Evolutionary conservation across 352 stramenopile species (phyloP), one percentile per base, ranked within the genome.

Genomic region (Globisporangium camurandrum): DNA sequence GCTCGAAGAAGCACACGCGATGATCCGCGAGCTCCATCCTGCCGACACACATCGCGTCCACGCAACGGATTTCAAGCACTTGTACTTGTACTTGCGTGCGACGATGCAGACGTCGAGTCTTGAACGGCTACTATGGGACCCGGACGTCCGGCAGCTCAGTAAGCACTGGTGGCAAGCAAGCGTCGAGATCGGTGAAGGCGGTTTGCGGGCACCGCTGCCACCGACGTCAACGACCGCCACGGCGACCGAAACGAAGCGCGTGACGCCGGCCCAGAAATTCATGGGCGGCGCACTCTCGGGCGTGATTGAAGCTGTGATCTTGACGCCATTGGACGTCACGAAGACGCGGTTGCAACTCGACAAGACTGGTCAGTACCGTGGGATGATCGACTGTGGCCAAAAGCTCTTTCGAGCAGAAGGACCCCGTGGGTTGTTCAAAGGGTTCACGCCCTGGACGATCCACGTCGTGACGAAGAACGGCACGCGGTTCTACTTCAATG

Each of bases 381-480:
- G 84, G 54, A 91, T 96, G 69, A 16, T 95, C 16, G 75, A 94
- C 66, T 89, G 77, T 55, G 71, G 82, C 34, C 79, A 86, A 64
- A 86, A 91, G 58, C 82, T 95, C 7, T 67, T 89, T 33, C 54
- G 54, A 17, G 79, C 82, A 1, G 86, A 96, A 59, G 86, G 86
- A 3, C 66, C 75, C 12, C 75, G 75, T 46, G 84, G 74, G 1
- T 59, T 96, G 30, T 96, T 79, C 63, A 96, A 96, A 64, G 86
- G 86, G 44, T 90, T 96, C 48, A 87, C 69, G 23, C 86, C 86
- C 4, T 96, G 86, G 79, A 92, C 83, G 2, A 88, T 86, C 43
- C 84, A 96, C 68, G 78, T 93, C 39, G 87, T 93, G 24, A 69
- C 84, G 37, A 96, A 96, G 69, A 94, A 96, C 67, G 86, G 82